A percentile compares a stretch with the other conserved stretches of the same genome.
These are phyloP conservation scores for Plasmodium cynomolgi DNA, from an alignment of 169 alveolate genomes.

Conservation along the genomic window DNA sequence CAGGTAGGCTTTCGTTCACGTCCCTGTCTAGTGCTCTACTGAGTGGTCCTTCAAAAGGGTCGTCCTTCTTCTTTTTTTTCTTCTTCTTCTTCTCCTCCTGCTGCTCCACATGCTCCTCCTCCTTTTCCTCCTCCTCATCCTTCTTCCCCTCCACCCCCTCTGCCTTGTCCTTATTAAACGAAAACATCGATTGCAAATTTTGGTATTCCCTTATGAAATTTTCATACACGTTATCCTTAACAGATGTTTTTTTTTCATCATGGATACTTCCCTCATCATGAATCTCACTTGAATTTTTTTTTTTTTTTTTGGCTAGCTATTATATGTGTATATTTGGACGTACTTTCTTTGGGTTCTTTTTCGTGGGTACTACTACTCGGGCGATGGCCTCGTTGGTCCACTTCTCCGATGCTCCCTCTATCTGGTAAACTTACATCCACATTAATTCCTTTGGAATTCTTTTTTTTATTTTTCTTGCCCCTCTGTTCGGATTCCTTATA, in stretches of 20 bases:
- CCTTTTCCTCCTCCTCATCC: not conserved
- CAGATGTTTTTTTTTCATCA: not conserved
- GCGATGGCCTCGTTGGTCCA: not conserved
- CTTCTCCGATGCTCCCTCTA: not conserved
- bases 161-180: conserved; percentile 18
- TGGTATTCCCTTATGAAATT: conserved; percentile 61
- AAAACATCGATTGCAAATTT: conserved; percentile 47
- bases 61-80: not conserved
- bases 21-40: not conserved
- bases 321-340: not conserved
- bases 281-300: not conserved
- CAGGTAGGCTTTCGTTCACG: not conserved
- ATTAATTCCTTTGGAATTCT: not conserved
- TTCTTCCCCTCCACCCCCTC: not conserved
- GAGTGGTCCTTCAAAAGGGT: not conserved
- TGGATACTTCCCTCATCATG: not conserved
- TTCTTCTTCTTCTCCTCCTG: not conserved
- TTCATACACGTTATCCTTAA: conserved; percentile 65
- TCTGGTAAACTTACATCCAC: not conserved
- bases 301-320: not conserved
- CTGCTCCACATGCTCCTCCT: not conserved
- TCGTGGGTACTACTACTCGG: not conserved
- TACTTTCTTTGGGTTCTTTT: not conserved
- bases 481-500: not conserved
- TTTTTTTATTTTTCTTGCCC: not conserved